These are phyloP conservation scores for Dactylis glomerata DNA, from an alignment of 176 grass and related monocot genomes.

Conservation along the genomic window DNA sequence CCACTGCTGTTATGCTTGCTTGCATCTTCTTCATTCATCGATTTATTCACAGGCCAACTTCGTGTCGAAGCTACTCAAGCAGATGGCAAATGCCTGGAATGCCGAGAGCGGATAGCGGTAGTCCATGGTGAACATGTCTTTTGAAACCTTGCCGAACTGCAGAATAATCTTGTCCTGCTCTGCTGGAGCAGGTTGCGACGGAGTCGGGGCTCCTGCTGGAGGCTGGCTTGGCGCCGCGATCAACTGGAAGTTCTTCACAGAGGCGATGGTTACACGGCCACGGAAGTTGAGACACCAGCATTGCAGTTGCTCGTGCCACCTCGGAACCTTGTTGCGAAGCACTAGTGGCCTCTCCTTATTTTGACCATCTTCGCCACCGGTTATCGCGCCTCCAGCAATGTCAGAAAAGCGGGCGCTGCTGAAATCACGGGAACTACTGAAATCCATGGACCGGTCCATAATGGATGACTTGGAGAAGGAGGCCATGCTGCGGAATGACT, in stretches of 20 bases:
- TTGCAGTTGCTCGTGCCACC: slow-evolving; percentile 97
- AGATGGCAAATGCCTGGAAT: slow-evolving; percentile 93
- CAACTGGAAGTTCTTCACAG: slow-evolving; percentile 97
- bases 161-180: slow-evolving; percentile 89
- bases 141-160: slow-evolving; percentile 92
- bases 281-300: slow-evolving; percentile 99
- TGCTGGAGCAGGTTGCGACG: slow-evolving; percentile 17
- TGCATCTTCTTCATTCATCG: neutral
- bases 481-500: slow-evolving; percentile 72
- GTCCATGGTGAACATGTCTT: slow-evolving; percentile 99
- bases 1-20: neutral
- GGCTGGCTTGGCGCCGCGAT: slow-evolving; percentile 51
- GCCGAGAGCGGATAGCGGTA: slow-evolving; percentile 87
- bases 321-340: slow-evolving; percentile 85
- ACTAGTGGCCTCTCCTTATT: slow-evolving; percentile 79
- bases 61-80: slow-evolving; percentile 98
- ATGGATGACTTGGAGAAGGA: slow-evolving; percentile 80
- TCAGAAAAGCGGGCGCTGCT: slow-evolving; percentile 69
- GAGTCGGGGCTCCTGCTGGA: slow-evolving; percentile 32
- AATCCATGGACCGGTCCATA: slow-evolving; percentile 65
- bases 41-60: slow-evolving; percentile 93
- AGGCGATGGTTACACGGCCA: slow-evolving; percentile 84
- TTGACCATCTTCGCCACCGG: slow-evolving; percentile 1
- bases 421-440: slow-evolving; percentile 64
- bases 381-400: slow-evolving; percentile 24